Conservation (phyloP, 2,329 filamentous ascomycete genomes). For the Phialophora expanda region DNA sequence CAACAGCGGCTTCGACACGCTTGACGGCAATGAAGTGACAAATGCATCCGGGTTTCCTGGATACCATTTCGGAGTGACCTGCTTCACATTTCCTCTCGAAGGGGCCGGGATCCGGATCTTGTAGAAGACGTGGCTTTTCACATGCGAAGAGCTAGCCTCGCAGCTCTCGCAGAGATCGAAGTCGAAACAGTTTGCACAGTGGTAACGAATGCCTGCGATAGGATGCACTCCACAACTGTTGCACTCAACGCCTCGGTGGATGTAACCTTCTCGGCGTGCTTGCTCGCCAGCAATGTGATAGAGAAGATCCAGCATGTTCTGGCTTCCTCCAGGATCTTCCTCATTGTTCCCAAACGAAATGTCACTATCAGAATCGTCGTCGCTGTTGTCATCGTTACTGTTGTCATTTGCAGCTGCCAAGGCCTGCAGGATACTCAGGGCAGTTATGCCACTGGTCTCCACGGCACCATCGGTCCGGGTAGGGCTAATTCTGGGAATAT, state of each 20-base stretch:
- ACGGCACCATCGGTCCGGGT: constrained; percentile 23
- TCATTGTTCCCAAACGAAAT: constrained; percentile 52
- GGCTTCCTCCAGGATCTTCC: constrained; percentile 58
- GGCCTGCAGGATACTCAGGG: constrained; percentile 26
- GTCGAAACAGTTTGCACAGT: constrained; percentile 93
- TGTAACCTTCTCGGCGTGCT: constrained; percentile 82
- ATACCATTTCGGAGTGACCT: constrained; percentile 84
- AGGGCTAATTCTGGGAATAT: constrained; percentile 6
- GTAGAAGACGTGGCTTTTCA: constrained; percentile 94
- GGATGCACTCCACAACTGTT: constrained; percentile 87
- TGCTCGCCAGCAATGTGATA: constrained; percentile 96
- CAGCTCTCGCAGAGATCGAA: constrained; percentile 95
- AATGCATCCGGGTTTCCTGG: constrained; percentile 81
- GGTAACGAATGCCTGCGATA: constrained; percentile 89
- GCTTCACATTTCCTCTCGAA: constrained; percentile 66
- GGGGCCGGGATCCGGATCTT: constrained; percentile 91
- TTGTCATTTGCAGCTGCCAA: constrained; percentile 43
- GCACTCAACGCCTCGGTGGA: constrained; percentile 90
- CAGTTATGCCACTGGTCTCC: constrained; percentile 23
- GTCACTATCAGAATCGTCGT: constrained; percentile 51
- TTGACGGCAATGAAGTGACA: constrained; percentile 68
- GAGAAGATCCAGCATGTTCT: constrained; percentile 81
- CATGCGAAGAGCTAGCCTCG: constrained; percentile 73
- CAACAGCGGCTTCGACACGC: constrained; percentile 70
- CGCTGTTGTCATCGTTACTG: constrained; percentile 27